Percentiles rank a stretch among this genome's conserved stretches.
These are phyloP conservation scores for Paecilomyces fulvus DNA, from an alignment of 2,329 filamentous ascomycete species.

Conservation along the genomic window DNA sequence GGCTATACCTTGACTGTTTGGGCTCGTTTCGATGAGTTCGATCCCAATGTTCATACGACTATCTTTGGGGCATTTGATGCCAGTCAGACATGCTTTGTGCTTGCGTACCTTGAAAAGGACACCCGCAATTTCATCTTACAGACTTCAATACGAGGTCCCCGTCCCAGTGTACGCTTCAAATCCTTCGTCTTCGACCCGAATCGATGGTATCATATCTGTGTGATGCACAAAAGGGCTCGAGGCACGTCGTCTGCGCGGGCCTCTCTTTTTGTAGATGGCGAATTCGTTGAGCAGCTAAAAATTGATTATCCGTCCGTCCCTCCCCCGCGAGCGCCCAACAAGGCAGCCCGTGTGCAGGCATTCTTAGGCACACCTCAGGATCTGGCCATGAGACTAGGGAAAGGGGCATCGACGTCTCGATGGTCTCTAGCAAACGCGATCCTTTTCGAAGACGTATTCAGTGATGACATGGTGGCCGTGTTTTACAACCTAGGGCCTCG, in stretches of 20 bases:
- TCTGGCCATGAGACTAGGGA: constrained; percentile 66
- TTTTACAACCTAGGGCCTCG: constrained; percentile 82
- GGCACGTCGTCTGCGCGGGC: constrained; percentile 71
- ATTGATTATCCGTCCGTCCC: constrained; percentile 78
- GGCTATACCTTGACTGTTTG: constrained; percentile 89
- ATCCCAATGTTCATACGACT: constrained; percentile 78
- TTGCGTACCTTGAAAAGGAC: constrained; percentile 89
- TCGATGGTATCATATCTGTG: constrained; percentile 85
- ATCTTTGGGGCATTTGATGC: constrained; percentile 92
- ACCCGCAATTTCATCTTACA: constrained; percentile 92
- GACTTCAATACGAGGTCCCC: constrained; percentile 77
- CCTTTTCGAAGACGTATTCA: constrained; percentile 76
- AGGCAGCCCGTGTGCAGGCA: constrained; percentile 61
- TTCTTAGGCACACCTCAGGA: constrained; percentile 91
- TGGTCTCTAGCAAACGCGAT: constrained; percentile 90
- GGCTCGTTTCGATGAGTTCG: constrained; percentile 82
- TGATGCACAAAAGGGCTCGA: constrained; percentile 75
- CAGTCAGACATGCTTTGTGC: constrained; percentile 84
- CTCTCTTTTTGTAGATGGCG: constrained; percentile 82
- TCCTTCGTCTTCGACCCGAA: constrained; percentile 65
- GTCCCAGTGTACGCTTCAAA: constrained; percentile 90
- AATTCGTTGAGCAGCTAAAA: constrained; percentile 86
- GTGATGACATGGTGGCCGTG: constrained; percentile 85
- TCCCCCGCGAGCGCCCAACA: constrained; percentile 49
- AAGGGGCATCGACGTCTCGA: constrained; percentile 63